Base-by-base conservation (phyloP, 2,329 filamentous ascomycete genomes). In the Claviceps maximensis region DNA sequence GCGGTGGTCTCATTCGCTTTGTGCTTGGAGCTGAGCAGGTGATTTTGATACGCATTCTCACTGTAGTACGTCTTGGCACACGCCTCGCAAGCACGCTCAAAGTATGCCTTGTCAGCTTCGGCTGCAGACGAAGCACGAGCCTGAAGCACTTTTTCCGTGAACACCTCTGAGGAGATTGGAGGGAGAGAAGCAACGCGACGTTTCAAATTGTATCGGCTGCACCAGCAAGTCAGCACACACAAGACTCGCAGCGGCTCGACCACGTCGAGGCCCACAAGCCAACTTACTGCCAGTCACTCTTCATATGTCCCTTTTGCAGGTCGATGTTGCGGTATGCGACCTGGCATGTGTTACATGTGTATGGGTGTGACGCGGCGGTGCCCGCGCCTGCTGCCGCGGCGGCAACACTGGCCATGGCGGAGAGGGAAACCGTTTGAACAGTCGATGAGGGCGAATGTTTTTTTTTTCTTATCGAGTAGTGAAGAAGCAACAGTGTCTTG, bases 321-420 rank as follows among this genome's bases (percentile, higher is more conserved):
- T 97, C 91, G 67, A 87, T 89, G 65, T 88, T 89, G 59, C 91
- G 85, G 72, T 97, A 98, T 51, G 91, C 93, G 61, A 98, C 90
- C 68, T 95, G 89, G 67, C 93, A 98, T 54, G 90, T 93, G 71
- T 97, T 98, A 82, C 93, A 98, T 53, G 91, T 97, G 72, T 91
- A 98, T 1, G 93, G 91, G 67, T 96, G 89, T 27, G 84, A 77
- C 33, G 78, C 63, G 17, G 71, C 62, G 8, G 66, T 68, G 57
- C 62, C 65, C 52, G 62, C 61, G 47, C 60, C 59, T 31, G 61
- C 59, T 51, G 61, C 54, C 31, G 66, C 61, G 50, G 66, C 58
- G 55, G 67, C 65, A 50, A 59, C 62, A 57, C 63, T 68, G 56
- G 77, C 73, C 79, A 82, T 82, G 54, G 55, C 66, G 55, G 47